Conservation (phyloP, 371 early-diverging fungal species). For the Mucor saturninus region DNA sequence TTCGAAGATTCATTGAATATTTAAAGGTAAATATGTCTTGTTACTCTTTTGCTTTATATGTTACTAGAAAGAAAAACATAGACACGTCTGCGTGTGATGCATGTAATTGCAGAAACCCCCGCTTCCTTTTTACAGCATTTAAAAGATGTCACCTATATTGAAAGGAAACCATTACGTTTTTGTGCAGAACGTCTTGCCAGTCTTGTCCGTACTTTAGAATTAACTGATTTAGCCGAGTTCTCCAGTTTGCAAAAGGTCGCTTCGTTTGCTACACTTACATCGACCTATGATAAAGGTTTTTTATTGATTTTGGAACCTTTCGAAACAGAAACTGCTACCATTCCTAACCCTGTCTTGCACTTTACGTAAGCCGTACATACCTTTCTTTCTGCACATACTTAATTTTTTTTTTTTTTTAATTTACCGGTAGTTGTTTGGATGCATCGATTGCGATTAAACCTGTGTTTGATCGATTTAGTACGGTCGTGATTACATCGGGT, state of each 20-base stretch:
- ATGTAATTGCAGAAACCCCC: conserved; percentile 97
- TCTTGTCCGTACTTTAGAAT: conserved; percentile 88
- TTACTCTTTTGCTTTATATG: not conserved
- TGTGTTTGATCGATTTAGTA: conserved; percentile 94
- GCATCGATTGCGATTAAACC: conserved; percentile 97
- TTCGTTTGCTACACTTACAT: conserved; percentile 93
- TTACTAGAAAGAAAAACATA: conserved; percentile 23
- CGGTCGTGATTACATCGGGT: conserved; percentile 99
- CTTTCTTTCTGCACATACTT: not conserved
- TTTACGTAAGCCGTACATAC: conserved; percentile 61
- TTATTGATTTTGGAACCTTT: conserved; percentile 98
- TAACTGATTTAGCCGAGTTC: conserved; percentile 90
- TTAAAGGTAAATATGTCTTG: conserved; percentile 71
- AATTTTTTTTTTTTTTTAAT: conserved; percentile 1
- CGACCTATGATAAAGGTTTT: conserved; percentile 97
- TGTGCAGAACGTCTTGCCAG: conserved; percentile 93
- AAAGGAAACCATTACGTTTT: conserved; percentile 92
- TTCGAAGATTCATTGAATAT: conserved; percentile 98
- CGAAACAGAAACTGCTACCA: conserved; percentile 89
- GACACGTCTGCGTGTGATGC: conserved; percentile 96
- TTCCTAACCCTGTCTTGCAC: conserved; percentile 96
- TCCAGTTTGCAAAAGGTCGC: conserved; percentile 88
- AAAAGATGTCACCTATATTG: conserved; percentile 93
- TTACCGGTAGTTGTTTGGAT: conserved; percentile 86
- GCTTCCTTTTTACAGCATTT: conserved; percentile 92